Evolutionary conservation across 257 asterid species (phyloP).

Genomic region (Fraxinus anomala): DNA sequence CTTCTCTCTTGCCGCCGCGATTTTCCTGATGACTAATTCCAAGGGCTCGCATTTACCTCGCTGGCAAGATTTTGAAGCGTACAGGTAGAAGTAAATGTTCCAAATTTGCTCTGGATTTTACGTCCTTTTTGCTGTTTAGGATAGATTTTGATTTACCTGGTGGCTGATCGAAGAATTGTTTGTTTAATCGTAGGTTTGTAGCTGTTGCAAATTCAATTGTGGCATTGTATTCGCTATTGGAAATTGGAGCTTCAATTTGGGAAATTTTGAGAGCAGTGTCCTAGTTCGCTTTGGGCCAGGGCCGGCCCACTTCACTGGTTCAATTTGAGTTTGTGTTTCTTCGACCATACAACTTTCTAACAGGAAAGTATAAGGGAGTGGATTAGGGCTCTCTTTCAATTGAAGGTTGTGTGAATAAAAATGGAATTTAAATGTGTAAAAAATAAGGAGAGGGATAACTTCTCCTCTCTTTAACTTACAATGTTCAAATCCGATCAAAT

Average conservation of each 20-base stretch:
- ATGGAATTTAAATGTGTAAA: too few species aligned
- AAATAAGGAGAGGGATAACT: too few species aligned
- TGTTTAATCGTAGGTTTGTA: constrained; percentile 29
- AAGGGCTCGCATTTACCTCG: constrained; percentile 34
- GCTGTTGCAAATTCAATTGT: constrained; percentile 49
- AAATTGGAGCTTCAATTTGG: constrained; percentile 52
- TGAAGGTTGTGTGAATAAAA: too few species aligned
- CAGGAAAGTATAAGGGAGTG: too few species aligned
- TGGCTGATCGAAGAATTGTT: neutral
- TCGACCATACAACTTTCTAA: too few species aligned
- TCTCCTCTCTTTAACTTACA: too few species aligned
- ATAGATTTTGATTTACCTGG: neutral
- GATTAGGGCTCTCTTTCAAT: too few species aligned
- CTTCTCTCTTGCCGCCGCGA: constrained; percentile 50
- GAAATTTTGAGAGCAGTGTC: constrained; percentile 36
- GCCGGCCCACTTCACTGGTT: too few species aligned
- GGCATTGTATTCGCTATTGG: constrained; percentile 47
- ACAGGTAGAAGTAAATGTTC: constrained; percentile 21
- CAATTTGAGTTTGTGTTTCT: too few species aligned
- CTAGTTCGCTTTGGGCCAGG: too few species aligned
- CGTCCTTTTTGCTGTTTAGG: neutral
- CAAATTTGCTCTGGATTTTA: neutral
- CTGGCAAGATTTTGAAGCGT: constrained; percentile 48
- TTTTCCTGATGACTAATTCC: constrained; percentile 46
- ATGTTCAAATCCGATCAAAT: neutral